A percentile compares a stretch with the other conserved stretches of the same genome.
These are phyloP conservation scores for Oryza meridionalis DNA, from an alignment of 176 grass and related monocot species.

Conservation along the genomic window DNA sequence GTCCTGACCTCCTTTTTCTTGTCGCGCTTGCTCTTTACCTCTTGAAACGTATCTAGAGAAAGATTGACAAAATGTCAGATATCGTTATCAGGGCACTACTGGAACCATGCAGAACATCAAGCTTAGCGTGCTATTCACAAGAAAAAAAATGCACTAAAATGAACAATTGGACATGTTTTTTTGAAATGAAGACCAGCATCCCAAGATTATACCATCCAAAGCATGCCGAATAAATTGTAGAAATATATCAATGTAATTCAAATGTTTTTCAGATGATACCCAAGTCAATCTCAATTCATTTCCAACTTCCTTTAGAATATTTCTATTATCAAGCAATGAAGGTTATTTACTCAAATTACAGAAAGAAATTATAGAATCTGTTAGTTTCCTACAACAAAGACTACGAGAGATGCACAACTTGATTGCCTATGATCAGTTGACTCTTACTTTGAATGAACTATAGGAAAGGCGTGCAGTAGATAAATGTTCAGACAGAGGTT, in stretches of 20 bases:
- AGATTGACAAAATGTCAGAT: constrained; percentile 43
- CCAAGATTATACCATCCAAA: constrained; percentile 9
- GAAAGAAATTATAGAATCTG: neutral
- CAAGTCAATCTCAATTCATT: neutral
- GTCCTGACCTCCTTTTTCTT: constrained; percentile 85
- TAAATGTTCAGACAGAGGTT: constrained; percentile 12
- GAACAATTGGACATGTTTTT: neutral
- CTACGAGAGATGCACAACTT: neutral
- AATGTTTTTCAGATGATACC: constrained; percentile 25
- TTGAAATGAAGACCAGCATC: constrained; percentile 19
- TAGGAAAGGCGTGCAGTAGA: neutral
- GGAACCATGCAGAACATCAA: constrained; percentile 14
- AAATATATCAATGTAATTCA: constrained; percentile 28
- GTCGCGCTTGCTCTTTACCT: constrained; percentile 86
- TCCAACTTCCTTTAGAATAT: neutral
- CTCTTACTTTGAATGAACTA: constrained; percentile 9
- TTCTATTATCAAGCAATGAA: neutral
- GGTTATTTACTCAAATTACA: neutral
- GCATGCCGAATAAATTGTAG: constrained; percentile 12
- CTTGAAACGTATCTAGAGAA: constrained; percentile 72
- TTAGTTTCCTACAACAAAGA: constrained; percentile 11
- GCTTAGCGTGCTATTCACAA: neutral
- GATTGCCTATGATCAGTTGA: neutral
- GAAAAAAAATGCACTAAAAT: constrained; percentile 1
- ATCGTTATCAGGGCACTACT: neutral